Conservation (phyloP, 1,139 yeast species). For the Debaryomyces subglobosus region DNA sequence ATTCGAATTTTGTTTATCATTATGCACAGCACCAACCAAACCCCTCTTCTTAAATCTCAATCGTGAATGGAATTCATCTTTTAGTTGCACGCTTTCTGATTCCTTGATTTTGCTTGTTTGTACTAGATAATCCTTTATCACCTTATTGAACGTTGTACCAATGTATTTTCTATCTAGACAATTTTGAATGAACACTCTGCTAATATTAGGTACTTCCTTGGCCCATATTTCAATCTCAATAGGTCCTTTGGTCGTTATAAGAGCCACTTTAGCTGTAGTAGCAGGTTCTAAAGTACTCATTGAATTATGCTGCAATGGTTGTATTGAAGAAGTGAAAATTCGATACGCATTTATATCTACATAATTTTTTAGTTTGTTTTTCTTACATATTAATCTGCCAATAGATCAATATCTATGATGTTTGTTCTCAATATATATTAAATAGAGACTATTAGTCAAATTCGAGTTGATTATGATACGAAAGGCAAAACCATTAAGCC, state of each 20-base stretch:
- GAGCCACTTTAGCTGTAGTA: slow-evolving; percentile 60
- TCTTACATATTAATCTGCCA: not conserved
- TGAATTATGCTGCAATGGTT: not conserved
- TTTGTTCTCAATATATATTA: not conserved
- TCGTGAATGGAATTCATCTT: slow-evolving; percentile 58
- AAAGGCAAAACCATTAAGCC: not conserved
- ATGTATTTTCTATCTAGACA: slow-evolving; percentile 49
- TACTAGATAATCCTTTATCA: slow-evolving; percentile 36
- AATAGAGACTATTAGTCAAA: not conserved
- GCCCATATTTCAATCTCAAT: slow-evolving; percentile 72
- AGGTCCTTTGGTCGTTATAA: slow-evolving; percentile 63
- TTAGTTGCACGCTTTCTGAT: slow-evolving; percentile 19
- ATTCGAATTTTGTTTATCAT: slow-evolving; percentile 31
- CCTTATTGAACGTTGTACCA: slow-evolving; percentile 44
- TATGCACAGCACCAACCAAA: slow-evolving; percentile 52
- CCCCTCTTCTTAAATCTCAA: slow-evolving; percentile 59
- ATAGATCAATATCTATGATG: not conserved
- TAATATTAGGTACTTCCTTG: slow-evolving; percentile 61
- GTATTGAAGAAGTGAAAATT: not conserved
- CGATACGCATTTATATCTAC: not conserved
- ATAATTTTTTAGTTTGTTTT: not conserved
- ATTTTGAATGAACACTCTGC: slow-evolving; percentile 50
- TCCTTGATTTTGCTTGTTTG: slow-evolving; percentile 24
- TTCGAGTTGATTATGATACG: not conserved
- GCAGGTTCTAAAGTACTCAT: slow-evolving; percentile 71